These are phyloP conservation scores for Biscogniauxia mediterranea DNA, from an alignment of 2,329 filamentous ascomycete species.

Conservation along the genomic window DNA sequence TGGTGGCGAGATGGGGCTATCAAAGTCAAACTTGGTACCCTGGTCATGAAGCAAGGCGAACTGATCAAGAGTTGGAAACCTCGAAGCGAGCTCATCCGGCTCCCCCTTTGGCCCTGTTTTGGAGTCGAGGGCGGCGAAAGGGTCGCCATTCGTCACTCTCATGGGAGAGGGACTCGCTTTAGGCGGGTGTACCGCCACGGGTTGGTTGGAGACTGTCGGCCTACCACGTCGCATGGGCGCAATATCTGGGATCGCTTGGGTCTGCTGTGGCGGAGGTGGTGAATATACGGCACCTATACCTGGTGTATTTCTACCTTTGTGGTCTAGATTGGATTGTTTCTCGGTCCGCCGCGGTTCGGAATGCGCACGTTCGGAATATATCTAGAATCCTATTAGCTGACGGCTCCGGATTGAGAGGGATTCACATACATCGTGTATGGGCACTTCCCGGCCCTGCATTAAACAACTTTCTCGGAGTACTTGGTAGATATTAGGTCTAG, in stretches of 20 bases:
- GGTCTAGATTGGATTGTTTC: conserved; percentile 53
- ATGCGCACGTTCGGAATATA: conserved; percentile 64
- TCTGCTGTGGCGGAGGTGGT: conserved; percentile 65
- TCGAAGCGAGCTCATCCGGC: conserved; percentile 76
- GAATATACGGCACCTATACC: conserved; percentile 79
- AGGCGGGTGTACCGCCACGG: conserved; percentile 37
- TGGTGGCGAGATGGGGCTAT: conserved; percentile 48
- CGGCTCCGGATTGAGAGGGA: background rate
- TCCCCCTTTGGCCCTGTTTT: conserved; percentile 50
- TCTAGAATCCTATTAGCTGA: conserved; percentile 47
- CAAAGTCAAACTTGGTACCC: conserved; percentile 81
- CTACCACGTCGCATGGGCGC: conserved; percentile 90
- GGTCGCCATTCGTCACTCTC: conserved; percentile 70
- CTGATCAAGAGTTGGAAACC: conserved; percentile 89
- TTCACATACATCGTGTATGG: conserved; percentile 78
- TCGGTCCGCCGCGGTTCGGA: conserved; percentile 57
- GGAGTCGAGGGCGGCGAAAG: conserved; percentile 85
- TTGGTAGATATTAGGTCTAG: conserved; percentile 89
- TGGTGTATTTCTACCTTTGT: conserved; percentile 52
- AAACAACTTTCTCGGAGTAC: conserved; percentile 81
- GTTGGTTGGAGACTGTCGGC: conserved; percentile 49
- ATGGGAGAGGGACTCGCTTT: conserved; percentile 68
- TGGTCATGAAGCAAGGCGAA: conserved; percentile 88
- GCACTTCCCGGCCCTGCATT: conserved; percentile 84
- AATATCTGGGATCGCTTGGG: conserved; percentile 76